Evolutionary conservation across 1,139 yeast genomes (phyloP), one percentile per base, ranked within the genome.

Genomic region (Pichia terricola): DNA sequence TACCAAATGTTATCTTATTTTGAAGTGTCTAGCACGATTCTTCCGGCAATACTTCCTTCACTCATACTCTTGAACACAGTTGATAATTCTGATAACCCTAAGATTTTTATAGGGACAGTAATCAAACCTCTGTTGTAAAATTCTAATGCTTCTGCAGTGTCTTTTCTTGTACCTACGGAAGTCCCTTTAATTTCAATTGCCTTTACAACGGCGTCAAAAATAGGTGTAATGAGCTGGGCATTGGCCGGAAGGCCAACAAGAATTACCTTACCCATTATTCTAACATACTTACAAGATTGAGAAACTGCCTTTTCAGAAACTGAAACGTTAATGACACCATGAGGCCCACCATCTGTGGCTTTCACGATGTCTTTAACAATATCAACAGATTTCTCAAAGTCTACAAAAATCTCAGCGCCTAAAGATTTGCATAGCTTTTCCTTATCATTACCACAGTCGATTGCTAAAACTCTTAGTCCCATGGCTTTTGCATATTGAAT

Each of bases 131-230:
- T 73, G 52, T 71, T 43, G 63, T 79, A 81, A 73, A 81, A 81
- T 58, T 81, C 87, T 50, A 81, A 64, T 46, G 89, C 88, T 66
- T 80, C 87, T 54, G 83, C 74, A 40, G 86, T 73, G 63, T 81
- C 88, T 50, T 83, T 82, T 69, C 89, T 76, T 74, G 80, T 81
- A 59, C 89, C 89, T 46, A 81, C 88, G 57, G 80, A 81, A 43
- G 88, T 81, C 58, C 87, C 89, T 59, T 67, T 74, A 57, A 81
- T 77, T 55, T 68, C 67, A 53, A 80, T 68, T 40, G 84, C 75
- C 63, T 73, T 80, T 45, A 79, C 77, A 45, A 81, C 88, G 42
- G 81, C 73, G 34, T 72, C 70, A 64, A 81, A 81, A 44, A 81
- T 81, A 45, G 78, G 73, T 30, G 85, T 73, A 49, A 67, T 66